Evolutionary conservation across 345 rosid species (phyloP).

Genomic region (Gossypium thurberi): DNA sequence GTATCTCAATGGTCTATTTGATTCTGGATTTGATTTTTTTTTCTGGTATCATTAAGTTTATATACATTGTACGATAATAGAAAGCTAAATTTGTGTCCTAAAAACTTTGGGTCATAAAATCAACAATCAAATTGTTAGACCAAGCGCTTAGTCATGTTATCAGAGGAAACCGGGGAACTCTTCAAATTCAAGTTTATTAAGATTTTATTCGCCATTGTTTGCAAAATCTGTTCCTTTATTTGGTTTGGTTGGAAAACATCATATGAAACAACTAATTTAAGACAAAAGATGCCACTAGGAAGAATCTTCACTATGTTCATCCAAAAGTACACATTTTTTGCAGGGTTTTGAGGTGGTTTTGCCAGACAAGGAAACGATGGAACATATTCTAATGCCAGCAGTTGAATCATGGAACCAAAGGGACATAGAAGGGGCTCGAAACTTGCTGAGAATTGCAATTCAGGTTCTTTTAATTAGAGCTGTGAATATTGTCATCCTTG

Average conservation of each 20-base stretch:
- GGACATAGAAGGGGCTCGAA: constrained; percentile 62
- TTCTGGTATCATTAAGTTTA: not conserved
- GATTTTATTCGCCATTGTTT: not conserved
- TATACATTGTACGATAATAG: not conserved
- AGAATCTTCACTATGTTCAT: not conserved
- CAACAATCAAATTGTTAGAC: not conserved
- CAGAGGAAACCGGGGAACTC: not conserved
- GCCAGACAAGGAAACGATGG: constrained; percentile 55
- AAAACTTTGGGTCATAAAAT: not conserved
- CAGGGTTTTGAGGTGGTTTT: constrained; percentile 71
- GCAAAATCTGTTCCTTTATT: not conserved
- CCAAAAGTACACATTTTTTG: not conserved
- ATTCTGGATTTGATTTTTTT: not conserved
- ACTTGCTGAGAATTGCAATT: constrained; percentile 48
- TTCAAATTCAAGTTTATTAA: not conserved
- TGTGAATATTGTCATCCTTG: constrained; percentile 53
- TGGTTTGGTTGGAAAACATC: too few species aligned
- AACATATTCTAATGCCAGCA: constrained; percentile 47
- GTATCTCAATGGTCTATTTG: constrained; percentile 14
- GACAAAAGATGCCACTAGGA: not conserved
- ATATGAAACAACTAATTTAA: not conserved
- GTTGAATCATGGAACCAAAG: constrained; percentile 36
- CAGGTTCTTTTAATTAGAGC: constrained; percentile 55
- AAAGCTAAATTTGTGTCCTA: not conserved
- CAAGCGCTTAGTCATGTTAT: not conserved